These are phyloP conservation scores for Chimonanthus salicifolius DNA, from an alignment of 164 flowering plant genomes.

Conservation along the genomic window DNA sequence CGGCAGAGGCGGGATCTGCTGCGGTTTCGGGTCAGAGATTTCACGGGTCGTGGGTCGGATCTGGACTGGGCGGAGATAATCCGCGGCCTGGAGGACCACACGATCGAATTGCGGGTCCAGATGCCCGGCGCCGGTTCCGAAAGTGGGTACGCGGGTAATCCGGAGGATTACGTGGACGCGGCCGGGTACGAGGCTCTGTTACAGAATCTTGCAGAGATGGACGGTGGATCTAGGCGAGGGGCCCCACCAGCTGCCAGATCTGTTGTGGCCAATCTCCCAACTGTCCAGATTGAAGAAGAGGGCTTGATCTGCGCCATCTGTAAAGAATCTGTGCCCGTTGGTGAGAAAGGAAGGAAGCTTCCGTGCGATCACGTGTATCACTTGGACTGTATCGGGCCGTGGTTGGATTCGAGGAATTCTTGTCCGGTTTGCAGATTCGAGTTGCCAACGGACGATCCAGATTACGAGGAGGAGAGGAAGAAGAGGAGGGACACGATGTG, in stretches of 20 bases:
- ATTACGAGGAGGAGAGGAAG: conserved; percentile 42
- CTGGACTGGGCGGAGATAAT: conserved; percentile 76
- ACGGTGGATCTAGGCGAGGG: conserved; percentile 60
- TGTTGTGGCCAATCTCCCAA: conserved; percentile 47
- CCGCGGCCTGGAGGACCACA: conserved; percentile 62
- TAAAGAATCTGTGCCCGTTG: conserved; percentile 54
- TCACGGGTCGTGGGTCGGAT: conserved; percentile 37
- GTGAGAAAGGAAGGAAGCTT: conserved; percentile 54
- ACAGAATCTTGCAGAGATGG: conserved; percentile 86
- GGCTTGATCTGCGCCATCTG: conserved; percentile 73
- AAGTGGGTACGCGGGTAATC: conserved; percentile 58
- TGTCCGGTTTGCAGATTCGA: conserved; percentile 85
- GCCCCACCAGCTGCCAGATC: conserved; percentile 81
- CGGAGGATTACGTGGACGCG: conserved; percentile 77
- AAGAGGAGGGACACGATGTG: no score
- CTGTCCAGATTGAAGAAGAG: conserved; percentile 23
- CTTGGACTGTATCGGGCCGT: conserved; percentile 66
- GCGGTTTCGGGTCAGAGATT: conserved; percentile 49
- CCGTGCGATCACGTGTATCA: conserved; percentile 86
- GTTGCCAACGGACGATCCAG: conserved; percentile 81
- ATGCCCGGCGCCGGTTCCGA: conserved; percentile 28
- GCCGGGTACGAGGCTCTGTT: conserved; percentile 84
- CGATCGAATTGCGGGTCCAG: conserved; percentile 60
- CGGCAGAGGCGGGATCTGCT: conserved; percentile 22
- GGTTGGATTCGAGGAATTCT: conserved; percentile 79